phyloP scores from a whole-genome alignment of 768 basidiomycete species.

The Guyanaporus albipodus region DNA sequence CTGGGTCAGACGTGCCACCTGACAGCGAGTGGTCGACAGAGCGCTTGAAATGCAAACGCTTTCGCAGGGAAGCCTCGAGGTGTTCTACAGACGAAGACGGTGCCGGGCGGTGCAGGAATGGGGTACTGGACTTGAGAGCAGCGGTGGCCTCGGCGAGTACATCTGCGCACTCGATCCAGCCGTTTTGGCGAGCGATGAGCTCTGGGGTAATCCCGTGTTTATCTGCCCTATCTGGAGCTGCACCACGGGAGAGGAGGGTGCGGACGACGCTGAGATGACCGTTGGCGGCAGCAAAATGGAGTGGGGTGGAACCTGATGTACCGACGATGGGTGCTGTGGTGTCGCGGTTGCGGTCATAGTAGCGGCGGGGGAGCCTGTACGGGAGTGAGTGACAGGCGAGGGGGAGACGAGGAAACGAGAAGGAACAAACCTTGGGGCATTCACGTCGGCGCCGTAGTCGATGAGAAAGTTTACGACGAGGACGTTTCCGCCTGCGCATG shows the following conservation, averaged over 20 bases:
- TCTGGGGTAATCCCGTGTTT: constrained; percentile 92
- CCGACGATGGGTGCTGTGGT: constrained; percentile 69
- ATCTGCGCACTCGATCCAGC: constrained; percentile 74
- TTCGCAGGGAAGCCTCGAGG: constrained; percentile 33
- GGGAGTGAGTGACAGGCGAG: constrained; percentile 8
- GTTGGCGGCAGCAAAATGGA: constrained; percentile 96
- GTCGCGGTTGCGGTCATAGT: constrained; percentile 67
- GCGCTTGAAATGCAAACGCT: constrained; percentile 66
- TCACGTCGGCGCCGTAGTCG: constrained; percentile 95
- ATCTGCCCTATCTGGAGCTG: constrained; percentile 75
- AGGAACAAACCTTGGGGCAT: constrained; percentile 74
- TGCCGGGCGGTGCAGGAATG: constrained; percentile 15
- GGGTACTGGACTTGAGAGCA: constrained; percentile 20
- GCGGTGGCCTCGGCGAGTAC: constrained; percentile 63
- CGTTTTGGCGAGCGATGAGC: constrained; percentile 73
- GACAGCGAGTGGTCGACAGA: constrained; percentile 70
- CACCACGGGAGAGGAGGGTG: constrained; percentile 81
- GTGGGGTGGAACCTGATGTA: constrained; percentile 85
- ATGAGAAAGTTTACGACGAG: constrained; percentile 85
- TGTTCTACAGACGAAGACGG: constrained; percentile 29
- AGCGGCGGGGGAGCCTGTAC: constrained; percentile 65
- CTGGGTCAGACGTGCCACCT: constrained; percentile 32
- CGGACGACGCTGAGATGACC: constrained; percentile 78
- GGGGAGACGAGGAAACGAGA: constrained; percentile 23
- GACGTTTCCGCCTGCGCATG: constrained; percentile 86